Base-by-base conservation (phyloP, 2,329 filamentous ascomycete genomes). In the Chaetomium sp. region DNA sequence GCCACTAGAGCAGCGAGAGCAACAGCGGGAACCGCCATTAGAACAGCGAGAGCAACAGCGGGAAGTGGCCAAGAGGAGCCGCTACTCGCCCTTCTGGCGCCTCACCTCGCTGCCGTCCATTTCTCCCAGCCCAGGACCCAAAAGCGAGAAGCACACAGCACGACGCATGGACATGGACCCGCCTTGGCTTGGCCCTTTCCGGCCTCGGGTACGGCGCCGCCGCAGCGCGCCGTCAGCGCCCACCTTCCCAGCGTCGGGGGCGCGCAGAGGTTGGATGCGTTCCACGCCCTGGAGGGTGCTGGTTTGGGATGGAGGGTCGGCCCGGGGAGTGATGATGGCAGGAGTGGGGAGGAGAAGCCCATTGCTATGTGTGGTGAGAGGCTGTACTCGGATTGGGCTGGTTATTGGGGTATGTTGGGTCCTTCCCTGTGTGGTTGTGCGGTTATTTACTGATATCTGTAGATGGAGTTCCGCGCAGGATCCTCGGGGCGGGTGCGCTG, bases 401-500 rank as follows among this genome's bases (percentile, higher is more conserved):
- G 68, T 4, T n/a, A 49, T 3, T 68, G 64, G 49, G 55, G 67
- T 69, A 63, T 2, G 60, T 60, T 6, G 2, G 1, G 7, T 23
- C 35, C 21, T 3, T 19, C 25, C 3, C 29, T 19, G 13, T 33
- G 47, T 0, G 9, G 25, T 4, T 31, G 7, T 9, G 2, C 53
- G 16, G 12, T 16, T 23, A 27, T 53, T 65, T 2, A 60, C 59
- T 29, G 3, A 4, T 12, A 12, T 19, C 4, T 21, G 7, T 42
- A 67, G 63, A 65, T 3, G 62, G 65, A 2, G 35, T 55, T 3
- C 8, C 4, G 5, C 63, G 35, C 12, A 60, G 47, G 9, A 61
- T 67, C 5, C 54, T 65, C 1, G 68, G 65, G 31, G 62, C 31
- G 10, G 68, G 69, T 4, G 59, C 67, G 7, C 49, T 69, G 1